Conservation (phyloP, 192 early-diverging fungal species). For the Umbelopsis ramanniana region DNA sequence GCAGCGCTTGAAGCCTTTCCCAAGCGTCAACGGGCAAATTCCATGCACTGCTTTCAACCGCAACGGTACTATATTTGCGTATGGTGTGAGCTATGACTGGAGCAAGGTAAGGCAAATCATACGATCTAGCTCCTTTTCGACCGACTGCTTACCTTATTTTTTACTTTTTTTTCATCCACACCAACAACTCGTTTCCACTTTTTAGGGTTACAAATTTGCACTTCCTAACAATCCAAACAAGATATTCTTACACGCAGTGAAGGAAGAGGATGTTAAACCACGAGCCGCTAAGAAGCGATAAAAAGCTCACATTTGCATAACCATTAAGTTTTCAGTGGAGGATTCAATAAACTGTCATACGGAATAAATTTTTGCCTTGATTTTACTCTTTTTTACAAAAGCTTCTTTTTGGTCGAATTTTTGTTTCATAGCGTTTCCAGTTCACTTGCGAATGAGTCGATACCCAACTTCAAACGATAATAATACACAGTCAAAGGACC, state of each 20-base stretch:
- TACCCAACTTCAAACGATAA: neutral
- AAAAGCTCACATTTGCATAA: neutral
- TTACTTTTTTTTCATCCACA: constrained; percentile 5
- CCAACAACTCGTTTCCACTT: neutral
- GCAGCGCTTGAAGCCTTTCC: constrained; percentile 79
- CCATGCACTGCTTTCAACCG: constrained; percentile 72
- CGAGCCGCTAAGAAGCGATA: constrained; percentile 54
- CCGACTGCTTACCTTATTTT: constrained; percentile 1
- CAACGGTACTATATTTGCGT: constrained; percentile 90
- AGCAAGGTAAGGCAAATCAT: constrained; percentile 53
- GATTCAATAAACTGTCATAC: neutral
- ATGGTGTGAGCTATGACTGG: constrained; percentile 90
- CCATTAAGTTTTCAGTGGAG: neutral
- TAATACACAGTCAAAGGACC: neutral
- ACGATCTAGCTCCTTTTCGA: neutral
- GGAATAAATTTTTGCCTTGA: constrained; percentile 9
- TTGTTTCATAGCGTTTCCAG: neutral
- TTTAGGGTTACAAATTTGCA: constrained; percentile 74
- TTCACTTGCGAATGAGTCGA: constrained; percentile 8
- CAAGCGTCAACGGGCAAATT: constrained; percentile 68
- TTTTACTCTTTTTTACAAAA: neutral
- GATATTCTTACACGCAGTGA: constrained; percentile 79
- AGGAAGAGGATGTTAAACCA: constrained; percentile 84
- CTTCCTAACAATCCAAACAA: constrained; percentile 62
- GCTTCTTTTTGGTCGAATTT: neutral